phyloP scores from a whole-genome alignment of 129 eudicot species.

The Scalesia atractyloides region DNA sequence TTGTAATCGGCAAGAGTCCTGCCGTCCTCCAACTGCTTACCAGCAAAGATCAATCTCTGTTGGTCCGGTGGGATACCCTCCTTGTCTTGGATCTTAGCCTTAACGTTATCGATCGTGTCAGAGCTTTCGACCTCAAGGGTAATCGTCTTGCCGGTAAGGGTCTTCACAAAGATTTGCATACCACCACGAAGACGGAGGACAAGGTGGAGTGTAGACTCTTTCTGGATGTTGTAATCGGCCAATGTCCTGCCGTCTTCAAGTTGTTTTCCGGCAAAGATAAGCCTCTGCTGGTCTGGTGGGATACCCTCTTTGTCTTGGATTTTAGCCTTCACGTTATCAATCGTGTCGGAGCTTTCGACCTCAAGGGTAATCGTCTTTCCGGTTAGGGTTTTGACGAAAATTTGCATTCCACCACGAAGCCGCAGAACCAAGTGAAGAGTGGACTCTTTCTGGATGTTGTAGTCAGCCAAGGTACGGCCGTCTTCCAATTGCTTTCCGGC shows the following conservation, averaged over 20 bases:
- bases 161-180: slow-evolving; percentile 10
- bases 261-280: slow-evolving; percentile 5
- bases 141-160: neutral
- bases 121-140: neutral
- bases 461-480: slow-evolving; percentile 19
- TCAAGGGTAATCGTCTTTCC: slow-evolving; percentile 4
- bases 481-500: slow-evolving; percentile 15
- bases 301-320: slow-evolving; percentile 4
- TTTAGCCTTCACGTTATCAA: neutral
- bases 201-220: neutral
- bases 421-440: slow-evolving; percentile 10
- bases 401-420: slow-evolving; percentile 14
- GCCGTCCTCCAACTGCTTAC: slow-evolving; percentile 3
- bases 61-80: slow-evolving; percentile 21
- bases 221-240: slow-evolving; percentile 12
- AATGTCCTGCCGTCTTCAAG: slow-evolving; percentile 18
- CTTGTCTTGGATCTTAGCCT: slow-evolving; percentile 8
- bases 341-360: slow-evolving; percentile 2
- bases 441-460: slow-evolving; percentile 11
- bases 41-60: neutral
- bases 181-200: slow-evolving; percentile 20
- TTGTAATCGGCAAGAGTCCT: slow-evolving; percentile 14
- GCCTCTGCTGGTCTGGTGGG: neutral
- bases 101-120: neutral
- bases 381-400: slow-evolving; percentile 9